Evolutionary conservation across 257 asterid species (phyloP), one percentile per base, ranked within the genome.

Genomic region (Lycium ferocissimum): DNA sequence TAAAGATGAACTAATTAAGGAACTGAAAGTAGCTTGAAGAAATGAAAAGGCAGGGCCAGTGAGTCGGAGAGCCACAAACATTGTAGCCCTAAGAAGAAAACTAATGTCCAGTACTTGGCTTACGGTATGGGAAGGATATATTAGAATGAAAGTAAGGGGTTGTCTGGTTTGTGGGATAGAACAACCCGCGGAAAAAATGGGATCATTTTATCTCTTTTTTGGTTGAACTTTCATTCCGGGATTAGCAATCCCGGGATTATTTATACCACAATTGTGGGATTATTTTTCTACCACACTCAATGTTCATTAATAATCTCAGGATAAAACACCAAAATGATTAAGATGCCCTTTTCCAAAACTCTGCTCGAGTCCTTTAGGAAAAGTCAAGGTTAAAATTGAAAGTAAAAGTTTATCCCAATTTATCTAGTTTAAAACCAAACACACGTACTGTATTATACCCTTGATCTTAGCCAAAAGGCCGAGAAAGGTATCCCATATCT

Each of bases 311-410:
- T 0, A 18, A 18, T 7, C 26, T 7, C 22, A 8, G 63, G 63
- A 57, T 17, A 57, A 57, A 59, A 17, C 26, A 18, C 11, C 65
- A 59, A 59, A 59, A 7, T 18, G 65, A 69, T 37, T 15, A 14
- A 69, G 26, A 69, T 69, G 78, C 78, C 51, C 78, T 69, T 69
- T 53, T 69, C 76, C 76, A 67, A 37, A 67, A 67, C 12, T 67
- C 20, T 67, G 10, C 22, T 37, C 13, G 6, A 67, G 49, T 67
- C 22, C 75, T 11, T 67, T 35, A 67, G 47, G 14, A 35, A 53
- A 35, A 35, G 12, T 67, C 51, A 38, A 69, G 76, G 26, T 69
- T 69, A 38, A 37, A 69, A 69, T 69, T 11, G 26, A 15, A 15
- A 37, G 38, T 9, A 67, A 70, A 69, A 70, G 33, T 69, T 0